phyloP scores from a whole-genome alignment of 352 stramenopile genomes.

The Aphanomyces cochlioides region DNA sequence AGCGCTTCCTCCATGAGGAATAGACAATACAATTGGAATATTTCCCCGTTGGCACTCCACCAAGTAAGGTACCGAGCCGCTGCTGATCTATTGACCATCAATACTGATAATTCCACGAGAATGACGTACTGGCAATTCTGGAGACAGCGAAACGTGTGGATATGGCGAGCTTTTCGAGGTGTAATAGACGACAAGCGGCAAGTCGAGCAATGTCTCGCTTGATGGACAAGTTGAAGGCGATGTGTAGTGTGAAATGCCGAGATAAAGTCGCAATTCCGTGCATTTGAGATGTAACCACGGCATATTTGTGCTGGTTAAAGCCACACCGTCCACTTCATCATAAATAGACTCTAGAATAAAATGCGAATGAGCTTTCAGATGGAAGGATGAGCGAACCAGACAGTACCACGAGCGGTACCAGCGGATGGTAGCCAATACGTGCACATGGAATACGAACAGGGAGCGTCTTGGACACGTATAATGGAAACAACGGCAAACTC shows the following conservation, averaged over 20 bases:
- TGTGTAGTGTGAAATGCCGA: neutral
- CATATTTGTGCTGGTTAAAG: neutral
- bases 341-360: neutral
- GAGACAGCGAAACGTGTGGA: neutral
- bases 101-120: neutral
- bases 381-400: neutral
- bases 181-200: slow-evolving; percentile 11
- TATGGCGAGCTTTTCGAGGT: neutral
- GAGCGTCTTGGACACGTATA: neutral
- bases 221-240: neutral
- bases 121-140: slow-evolving; percentile 5
- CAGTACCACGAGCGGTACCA: neutral
- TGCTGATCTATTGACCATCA: slow-evolving; percentile 6
- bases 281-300: neutral
- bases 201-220: neutral
- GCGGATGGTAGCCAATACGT: neutral
- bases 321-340: neutral
- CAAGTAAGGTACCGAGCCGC: slow-evolving; percentile 17
- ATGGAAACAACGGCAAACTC: neutral
- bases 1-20: slow-evolving; percentile 18
- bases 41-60: slow-evolving; percentile 23
- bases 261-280: neutral
- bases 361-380: neutral
- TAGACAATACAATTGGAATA: slow-evolving; percentile 17
- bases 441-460: neutral